A percentile compares a stretch with the other conserved stretches of the same genome.
These are phyloP conservation scores for Fragaria iinumae DNA, from an alignment of 306 rosid species.

Conservation along the genomic window DNA sequence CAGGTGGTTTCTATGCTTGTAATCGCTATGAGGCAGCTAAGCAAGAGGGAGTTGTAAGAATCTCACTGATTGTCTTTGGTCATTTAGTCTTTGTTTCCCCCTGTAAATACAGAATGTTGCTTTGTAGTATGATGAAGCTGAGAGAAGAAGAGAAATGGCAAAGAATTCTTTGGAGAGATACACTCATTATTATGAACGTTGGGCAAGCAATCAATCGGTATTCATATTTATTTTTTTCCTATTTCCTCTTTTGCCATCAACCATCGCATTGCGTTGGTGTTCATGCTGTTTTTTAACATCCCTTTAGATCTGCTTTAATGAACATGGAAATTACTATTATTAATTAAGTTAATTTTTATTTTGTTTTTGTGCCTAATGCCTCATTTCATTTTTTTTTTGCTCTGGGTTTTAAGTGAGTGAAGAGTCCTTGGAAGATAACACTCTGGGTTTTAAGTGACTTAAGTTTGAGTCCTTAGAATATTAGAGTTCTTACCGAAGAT, in stretches of 20 bases:
- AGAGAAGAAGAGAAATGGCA: constrained; percentile 89
- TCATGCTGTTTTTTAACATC: not conserved
- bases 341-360: no score
- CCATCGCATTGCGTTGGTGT: not conserved
- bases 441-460: no score
- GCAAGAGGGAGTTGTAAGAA: constrained; percentile 73
- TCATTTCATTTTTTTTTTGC: not conserved
- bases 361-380: no score
- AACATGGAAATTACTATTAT: not conserved
- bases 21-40: constrained; percentile 85
- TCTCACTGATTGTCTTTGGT: not conserved
- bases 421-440: not conserved
- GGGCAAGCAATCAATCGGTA: constrained; percentile 95
- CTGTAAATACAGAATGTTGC: not conserved
- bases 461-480: not conserved
- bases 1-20: constrained; percentile 93
- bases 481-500: not conserved
- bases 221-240: constrained; percentile 10
- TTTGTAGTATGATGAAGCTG: constrained; percentile 52
- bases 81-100: not conserved
- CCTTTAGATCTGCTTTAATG: not conserved
- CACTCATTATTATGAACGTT: constrained; percentile 94
- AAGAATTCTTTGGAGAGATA: constrained; percentile 89
- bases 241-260: not conserved
- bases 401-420: not conserved